A percentile compares a stretch with the other conserved stretches of the same genome.
Evolutionary conservation across 495 filamentous ascomycete genomes (phyloP).

Genomic region (Apodospora peruviana): DNA sequence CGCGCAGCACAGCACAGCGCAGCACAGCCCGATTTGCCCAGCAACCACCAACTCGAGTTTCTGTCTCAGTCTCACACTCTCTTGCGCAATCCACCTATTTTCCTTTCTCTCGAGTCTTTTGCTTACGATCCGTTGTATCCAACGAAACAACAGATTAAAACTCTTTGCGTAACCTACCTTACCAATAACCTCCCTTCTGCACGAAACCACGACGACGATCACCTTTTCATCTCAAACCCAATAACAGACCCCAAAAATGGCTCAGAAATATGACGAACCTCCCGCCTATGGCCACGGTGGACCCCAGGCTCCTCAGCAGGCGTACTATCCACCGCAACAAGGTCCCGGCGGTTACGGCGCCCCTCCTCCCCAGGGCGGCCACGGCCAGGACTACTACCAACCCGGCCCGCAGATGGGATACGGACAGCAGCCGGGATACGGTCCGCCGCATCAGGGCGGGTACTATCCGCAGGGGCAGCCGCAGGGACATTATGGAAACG

Average conservation of each 20-base stretch:
- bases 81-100: no score
- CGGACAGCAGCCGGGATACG: conserved; percentile 24
- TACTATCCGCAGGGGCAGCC: conserved; percentile 19
- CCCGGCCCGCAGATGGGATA: conserved; percentile 38
- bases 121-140: no score
- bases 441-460: conserved; percentile 13
- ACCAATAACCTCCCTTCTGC: no score
- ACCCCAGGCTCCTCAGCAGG: conserved; percentile 20
- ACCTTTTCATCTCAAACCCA: no score
- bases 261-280: conserved; percentile 35
- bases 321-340: conserved; percentile 1
- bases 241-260: conserved; percentile 20
- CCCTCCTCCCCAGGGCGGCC: conserved; percentile 2
- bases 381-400: conserved; percentile 26
- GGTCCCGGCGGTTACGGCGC: neutral
- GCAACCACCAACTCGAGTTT: no score
- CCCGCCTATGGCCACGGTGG: conserved; percentile 29
- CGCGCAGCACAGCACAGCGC: no score
- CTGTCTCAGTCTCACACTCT: no score
- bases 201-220: no score
- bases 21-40: no score
- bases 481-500: conserved; percentile 10
- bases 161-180: no score
- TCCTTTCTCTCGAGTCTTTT: no score
- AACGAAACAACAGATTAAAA: no score